Evolutionary conservation across 2,329 filamentous ascomycete genomes (phyloP), one percentile per base, ranked within the genome.

Genomic region (Penicillium brevicompactum): DNA sequence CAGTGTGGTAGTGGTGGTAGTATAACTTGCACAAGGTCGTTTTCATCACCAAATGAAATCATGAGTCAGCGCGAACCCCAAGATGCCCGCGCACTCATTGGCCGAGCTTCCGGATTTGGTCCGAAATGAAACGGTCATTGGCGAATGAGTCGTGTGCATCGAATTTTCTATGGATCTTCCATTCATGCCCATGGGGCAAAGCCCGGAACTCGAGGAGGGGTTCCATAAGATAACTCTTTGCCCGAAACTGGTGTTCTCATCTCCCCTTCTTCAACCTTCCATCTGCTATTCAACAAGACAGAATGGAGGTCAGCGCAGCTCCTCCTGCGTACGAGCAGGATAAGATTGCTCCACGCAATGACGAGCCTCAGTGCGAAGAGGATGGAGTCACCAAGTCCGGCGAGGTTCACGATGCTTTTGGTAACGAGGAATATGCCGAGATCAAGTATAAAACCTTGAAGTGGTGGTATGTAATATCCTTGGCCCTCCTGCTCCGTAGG

Each of bases 361-460:
- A 57, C 31, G 7, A 53, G 13, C 53, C 55, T 10, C 30, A 22
- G 11, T 52, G 53, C 3, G 62, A 63, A 1, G 63, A 65, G 46
- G 63, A 65, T n/a, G 43, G 49, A 46, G 51, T 22, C 16, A 40
- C 64, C 5, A 65, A 65, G 57, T 44, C 63, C 32, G 63, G 63
- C 9, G 63, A 65, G 50, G 62, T 64, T 4, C 50, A 54, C 8
- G 63, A 66, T 55, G 62, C 63, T 14, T 66, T 66, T 31, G 63
- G 63, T 49, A 64, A 66, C 22, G 63, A 66, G 42, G 63, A 66
- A 30, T 64, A 58, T 34, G 63, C 63, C 3, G 63, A 66, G 46
- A 62, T 66, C 49, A 66, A 66, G 51, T 66, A 66, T 18, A 66
- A 66, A 50, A 66, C 63, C n/a, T 46, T 66, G 48, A 63, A 54